Evolutionary conservation across 2,329 filamentous ascomycete species (phyloP).

Genomic region (Exophiala aquamarina): DNA sequence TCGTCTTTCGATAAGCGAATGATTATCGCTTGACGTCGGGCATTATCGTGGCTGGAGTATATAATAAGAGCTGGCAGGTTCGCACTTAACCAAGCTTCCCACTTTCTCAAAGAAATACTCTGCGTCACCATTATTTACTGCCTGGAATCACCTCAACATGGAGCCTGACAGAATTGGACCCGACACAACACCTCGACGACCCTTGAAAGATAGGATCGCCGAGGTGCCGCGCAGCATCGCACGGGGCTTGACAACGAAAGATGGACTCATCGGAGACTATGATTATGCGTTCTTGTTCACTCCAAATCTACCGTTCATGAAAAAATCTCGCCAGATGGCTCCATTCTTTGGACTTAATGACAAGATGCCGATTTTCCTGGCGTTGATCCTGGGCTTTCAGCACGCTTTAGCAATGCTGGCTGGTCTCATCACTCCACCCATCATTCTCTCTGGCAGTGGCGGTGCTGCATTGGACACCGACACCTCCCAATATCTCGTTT

Average conservation of each 20-base stretch:
- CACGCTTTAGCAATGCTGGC: slow-evolving; percentile 68
- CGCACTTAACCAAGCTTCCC: too few relatives aligned
- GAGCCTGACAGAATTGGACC: slow-evolving; percentile 45
- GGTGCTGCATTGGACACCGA: slow-evolving; percentile 58
- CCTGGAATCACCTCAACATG: slow-evolving; percentile 8
- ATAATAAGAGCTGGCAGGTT: too few relatives aligned
- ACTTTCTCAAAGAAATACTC: too few relatives aligned
- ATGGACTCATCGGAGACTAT: slow-evolving; percentile 80
- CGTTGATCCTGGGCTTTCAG: slow-evolving; percentile 66
- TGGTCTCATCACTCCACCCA: slow-evolving; percentile 62
- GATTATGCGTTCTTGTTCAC: slow-evolving; percentile 87
- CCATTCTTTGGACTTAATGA: slow-evolving; percentile 71
- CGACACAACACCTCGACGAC: slow-evolving; percentile 35
- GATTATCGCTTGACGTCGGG: not conserved
- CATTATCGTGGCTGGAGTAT: not conserved
- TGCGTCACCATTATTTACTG: not conserved
- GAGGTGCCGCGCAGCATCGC: slow-evolving; percentile 31
- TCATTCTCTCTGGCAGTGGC: slow-evolving; percentile 58
- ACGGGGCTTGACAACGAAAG: slow-evolving; percentile 44
- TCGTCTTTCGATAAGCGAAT: slow-evolving; percentile 2
- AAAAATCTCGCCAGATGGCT: slow-evolving; percentile 54
- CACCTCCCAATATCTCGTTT: slow-evolving; percentile 65
- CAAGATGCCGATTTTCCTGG: slow-evolving; percentile 65
- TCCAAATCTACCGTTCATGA: slow-evolving; percentile 81
- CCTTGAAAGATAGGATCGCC: slow-evolving; percentile 34